Evolutionary conservation across 371 early-diverging fungal genomes (phyloP).

Genomic region (Mucor racemosus): DNA sequence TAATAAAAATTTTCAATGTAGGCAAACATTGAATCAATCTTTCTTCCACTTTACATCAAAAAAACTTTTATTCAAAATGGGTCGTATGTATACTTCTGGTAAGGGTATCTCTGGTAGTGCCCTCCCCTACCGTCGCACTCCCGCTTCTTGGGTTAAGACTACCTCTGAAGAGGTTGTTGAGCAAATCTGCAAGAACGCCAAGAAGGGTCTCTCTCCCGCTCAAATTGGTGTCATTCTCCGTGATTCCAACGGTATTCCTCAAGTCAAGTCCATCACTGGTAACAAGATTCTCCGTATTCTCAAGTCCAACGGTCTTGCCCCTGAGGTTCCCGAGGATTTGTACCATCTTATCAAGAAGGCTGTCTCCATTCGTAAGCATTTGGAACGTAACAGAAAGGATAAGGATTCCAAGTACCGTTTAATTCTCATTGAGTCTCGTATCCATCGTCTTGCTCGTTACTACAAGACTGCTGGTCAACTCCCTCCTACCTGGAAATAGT

Average conservation of each 20-base stretch:
- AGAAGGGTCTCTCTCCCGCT: constrained; percentile 99
- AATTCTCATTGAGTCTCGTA: constrained; percentile 98
- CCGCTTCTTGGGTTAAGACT: constrained; percentile 97
- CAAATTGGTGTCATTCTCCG: constrained; percentile 99
- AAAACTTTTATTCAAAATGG: constrained; percentile 23
- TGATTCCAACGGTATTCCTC: constrained; percentile 98
- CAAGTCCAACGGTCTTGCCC: constrained; percentile 81
- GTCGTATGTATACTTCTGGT: constrained; percentile 88
- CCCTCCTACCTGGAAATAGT: constrained; percentile 98
- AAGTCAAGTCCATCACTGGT: constrained; percentile 96
- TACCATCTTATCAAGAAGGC: constrained; percentile 99
- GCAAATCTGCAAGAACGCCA: constrained; percentile 98
- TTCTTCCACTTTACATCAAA: background rate
- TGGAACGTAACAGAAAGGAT: constrained; percentile 99
- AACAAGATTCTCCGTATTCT: constrained; percentile 96
- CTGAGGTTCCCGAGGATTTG: constrained; percentile 99
- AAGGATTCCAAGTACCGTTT: constrained; percentile 99
- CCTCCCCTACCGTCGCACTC: constrained; percentile 98
- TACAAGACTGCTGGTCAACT: constrained; percentile 98
- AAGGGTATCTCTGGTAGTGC: constrained; percentile 99
- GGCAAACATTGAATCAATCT: background rate
- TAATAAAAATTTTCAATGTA: background rate
- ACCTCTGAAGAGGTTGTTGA: constrained; percentile 89
- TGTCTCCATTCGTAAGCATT: constrained; percentile 98
- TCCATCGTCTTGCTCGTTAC: constrained; percentile 99